phyloP scores from a whole-genome alignment of 2,329 filamentous ascomycete species.

The Monosporascus cannonballus region DNA sequence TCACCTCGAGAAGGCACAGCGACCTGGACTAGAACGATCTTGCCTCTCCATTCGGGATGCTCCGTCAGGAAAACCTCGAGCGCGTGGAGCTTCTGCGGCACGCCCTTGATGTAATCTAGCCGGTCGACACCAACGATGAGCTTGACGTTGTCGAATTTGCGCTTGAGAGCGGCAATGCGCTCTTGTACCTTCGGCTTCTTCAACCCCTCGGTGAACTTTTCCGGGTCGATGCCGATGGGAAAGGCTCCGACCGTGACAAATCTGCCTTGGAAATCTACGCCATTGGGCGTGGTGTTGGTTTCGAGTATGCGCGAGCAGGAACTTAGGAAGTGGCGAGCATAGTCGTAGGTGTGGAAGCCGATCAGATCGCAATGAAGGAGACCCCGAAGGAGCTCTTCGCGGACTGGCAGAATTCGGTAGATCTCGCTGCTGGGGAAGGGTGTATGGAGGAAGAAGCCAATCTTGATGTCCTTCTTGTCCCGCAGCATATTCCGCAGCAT shows the following conservation, averaged over 20 bases:
- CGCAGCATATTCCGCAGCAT: conserved; percentile 92
- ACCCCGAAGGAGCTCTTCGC: conserved; percentile 80
- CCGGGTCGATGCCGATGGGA: conserved; percentile 95
- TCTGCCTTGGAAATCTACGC: conserved; percentile 83
- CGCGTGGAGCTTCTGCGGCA: conserved; percentile 94
- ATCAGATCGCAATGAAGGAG: conserved; percentile 91
- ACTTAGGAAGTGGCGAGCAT: conserved; percentile 94
- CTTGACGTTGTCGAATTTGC: conserved; percentile 93
- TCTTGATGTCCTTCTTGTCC: conserved; percentile 80
- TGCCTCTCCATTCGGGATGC: conserved; percentile 96
- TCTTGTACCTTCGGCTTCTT: conserved; percentile 81
- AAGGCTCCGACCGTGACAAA: conserved; percentile 91
- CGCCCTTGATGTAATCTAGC: conserved; percentile 97
- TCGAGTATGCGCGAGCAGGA: conserved; percentile 91
- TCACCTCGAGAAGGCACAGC: conserved; percentile 92
- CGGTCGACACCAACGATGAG: conserved; percentile 95
- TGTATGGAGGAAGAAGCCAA: conserved; percentile 96
- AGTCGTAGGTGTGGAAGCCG: conserved; percentile 98
- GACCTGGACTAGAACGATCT: conserved; percentile 92
- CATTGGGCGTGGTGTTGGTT: conserved; percentile 80
- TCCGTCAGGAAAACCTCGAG: conserved; percentile 95
- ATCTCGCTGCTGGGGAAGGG: conserved; percentile 97
- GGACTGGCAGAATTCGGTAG: conserved; percentile 89
- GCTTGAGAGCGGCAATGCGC: conserved; percentile 75
- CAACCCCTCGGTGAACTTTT: conserved; percentile 88